A percentile compares a stretch with the other conserved stretches of the same genome.
phyloP scores from a whole-genome alignment of 805 yeast species.

The Torulaspora microellipsoides region DNA sequence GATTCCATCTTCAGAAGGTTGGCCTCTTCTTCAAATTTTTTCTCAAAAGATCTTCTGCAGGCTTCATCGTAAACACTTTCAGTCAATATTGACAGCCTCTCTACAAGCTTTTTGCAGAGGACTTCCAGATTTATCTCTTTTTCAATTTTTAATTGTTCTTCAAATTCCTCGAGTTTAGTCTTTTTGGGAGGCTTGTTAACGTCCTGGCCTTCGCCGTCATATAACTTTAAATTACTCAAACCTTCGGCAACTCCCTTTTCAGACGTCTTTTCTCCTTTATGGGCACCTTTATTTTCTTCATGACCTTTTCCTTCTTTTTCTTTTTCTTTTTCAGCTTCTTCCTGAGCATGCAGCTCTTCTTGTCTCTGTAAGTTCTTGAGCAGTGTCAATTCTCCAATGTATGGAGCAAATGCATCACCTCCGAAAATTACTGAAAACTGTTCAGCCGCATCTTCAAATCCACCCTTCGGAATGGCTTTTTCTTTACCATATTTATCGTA shows the following conservation, averaged over 20 bases:
- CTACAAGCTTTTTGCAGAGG: conserved; percentile 54
- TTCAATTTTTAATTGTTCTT: conserved; percentile 69
- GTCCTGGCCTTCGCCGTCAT: conserved; percentile 26
- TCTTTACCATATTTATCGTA: conserved; percentile 77
- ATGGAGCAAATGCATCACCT: conserved; percentile 80
- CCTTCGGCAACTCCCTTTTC: conserved; percentile 2
- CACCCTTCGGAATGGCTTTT: conserved; percentile 63
- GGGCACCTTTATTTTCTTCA: conserved; percentile 1
- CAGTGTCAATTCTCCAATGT: conserved; percentile 85
- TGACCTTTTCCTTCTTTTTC: conserved; percentile 9
- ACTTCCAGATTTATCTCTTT: conserved; percentile 61
- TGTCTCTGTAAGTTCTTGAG: conserved; percentile 68
- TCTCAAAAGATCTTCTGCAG: conserved; percentile 57
- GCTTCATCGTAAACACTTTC: conserved; percentile 62
- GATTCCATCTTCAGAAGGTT: conserved; percentile 78
- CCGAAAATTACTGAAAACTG: conserved; percentile 74
- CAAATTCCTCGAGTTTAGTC: conserved; percentile 54
- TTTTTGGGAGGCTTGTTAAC: conserved; percentile 40
- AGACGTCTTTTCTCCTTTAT: conserved; percentile 1
- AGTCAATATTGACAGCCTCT: conserved; percentile 49
- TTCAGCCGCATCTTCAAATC: conserved; percentile 72
- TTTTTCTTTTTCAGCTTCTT: conserved; percentile 38
- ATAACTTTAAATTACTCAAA: conserved; percentile 8
- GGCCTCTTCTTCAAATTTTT: conserved; percentile 73
- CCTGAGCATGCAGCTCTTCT: conserved; percentile 47